Base-by-base conservation (phyloP, 768 basidiomycete genomes). In the Clavaria fumosa region DNA sequence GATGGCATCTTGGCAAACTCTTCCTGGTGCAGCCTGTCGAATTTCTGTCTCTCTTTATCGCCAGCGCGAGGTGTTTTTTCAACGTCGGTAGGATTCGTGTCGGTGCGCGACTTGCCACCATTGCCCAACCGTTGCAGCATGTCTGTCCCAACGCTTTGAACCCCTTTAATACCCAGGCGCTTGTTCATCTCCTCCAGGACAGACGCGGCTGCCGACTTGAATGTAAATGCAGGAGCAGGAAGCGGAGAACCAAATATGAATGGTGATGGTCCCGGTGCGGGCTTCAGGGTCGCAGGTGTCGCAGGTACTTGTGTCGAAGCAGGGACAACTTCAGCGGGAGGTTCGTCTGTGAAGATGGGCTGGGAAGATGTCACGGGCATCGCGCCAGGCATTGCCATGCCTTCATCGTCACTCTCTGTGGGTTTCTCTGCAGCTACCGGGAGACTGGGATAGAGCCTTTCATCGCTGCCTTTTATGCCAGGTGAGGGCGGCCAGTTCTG, bases 101-200 rank as follows among this genome's bases (percentile, higher is more conserved):
- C 34, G 33, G 28, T 33, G 26, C 23, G 23, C 31, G 12, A 10
- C 7, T 19, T n/a, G 17, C 19, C 19, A 12, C 23, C 17, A 20
- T 23, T 32, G 14, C 12, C 26, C 28, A 27, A 17, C 17, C 19
- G 21, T 7, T 46, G 36, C 18, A 46, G 34, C 6, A 45, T 31
- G 27, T 43, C 42, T 7, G 34, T 27, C n/a, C 42, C 35, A 10
- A 46, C 59, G 17, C 58, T 58, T 22, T 69, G 60, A 5, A 72
- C 65, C 1, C 76, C 77, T 4, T 69, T 68, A 5, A 62, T 64
- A 2, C 62, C 65, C 7, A 86, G 64, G 2, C 80, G 72, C 35
- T 65, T 62, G 51, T 86, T 85, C 78, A 89, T 83, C 55, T 89
- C 85, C 35, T 76, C 78, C 21, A 88, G 60, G 20, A 89, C 74